Evolutionary conservation across 176 grass and related monocot species (phyloP).

Genomic region (Aegilops umbellulata): DNA sequence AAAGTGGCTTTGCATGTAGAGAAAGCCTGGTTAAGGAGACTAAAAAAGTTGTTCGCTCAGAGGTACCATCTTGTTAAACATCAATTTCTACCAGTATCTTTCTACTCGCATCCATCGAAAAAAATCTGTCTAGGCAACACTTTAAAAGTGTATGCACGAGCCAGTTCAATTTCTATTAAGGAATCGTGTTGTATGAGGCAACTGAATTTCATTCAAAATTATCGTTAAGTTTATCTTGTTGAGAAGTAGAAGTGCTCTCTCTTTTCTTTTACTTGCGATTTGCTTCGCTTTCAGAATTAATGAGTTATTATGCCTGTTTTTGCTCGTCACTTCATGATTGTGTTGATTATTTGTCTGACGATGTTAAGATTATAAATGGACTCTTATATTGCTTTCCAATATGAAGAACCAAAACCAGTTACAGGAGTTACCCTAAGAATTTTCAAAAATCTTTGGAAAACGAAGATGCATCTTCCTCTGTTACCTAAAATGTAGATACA

Average conservation of each 20-base stretch:
- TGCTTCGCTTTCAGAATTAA: neutral
- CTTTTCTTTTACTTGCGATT: neutral
- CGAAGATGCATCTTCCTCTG: neutral
- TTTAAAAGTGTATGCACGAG: neutral
- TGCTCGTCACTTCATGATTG: neutral
- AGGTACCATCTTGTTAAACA: conserved; percentile 44
- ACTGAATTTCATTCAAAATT: neutral
- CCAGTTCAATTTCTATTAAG: neutral
- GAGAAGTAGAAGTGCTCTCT: neutral
- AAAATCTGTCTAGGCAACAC: neutral
- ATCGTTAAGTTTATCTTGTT: neutral
- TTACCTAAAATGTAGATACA: neutral
- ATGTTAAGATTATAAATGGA: neutral
- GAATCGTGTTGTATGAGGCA: neutral
- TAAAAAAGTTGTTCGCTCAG: conserved; percentile 45
- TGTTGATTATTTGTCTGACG: neutral
- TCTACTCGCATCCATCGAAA: neutral
- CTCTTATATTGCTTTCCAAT: neutral
- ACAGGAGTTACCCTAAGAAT: neutral
- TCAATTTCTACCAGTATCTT: neutral
- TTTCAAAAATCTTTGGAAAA: neutral
- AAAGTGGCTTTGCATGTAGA: conserved; percentile 68
- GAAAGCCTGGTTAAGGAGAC: conserved; percentile 67
- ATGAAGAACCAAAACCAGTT: neutral
- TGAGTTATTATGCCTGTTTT: neutral